Conservation (phyloP, 108 stramenopile genomes). For the Discostella stelligeroides region DNA sequence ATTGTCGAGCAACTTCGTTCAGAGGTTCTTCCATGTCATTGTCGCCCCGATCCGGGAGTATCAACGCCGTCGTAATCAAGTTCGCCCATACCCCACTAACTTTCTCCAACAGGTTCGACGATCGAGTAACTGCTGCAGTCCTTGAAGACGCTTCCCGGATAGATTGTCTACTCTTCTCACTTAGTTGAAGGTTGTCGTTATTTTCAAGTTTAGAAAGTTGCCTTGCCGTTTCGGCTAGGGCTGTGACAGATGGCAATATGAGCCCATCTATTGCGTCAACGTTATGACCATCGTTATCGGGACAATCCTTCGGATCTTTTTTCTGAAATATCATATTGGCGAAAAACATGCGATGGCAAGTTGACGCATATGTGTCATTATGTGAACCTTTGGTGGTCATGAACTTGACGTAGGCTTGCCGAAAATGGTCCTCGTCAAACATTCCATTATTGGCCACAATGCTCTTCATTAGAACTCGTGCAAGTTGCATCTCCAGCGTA, state of each 20-base stretch:
- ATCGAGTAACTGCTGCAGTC: slow-evolving; percentile 64
- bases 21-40: slow-evolving; percentile 39
- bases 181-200: slow-evolving; percentile 3
- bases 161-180: slow-evolving; percentile 9
- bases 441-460: slow-evolving; percentile 52
- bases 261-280: slow-evolving; percentile 89
- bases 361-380: slow-evolving; percentile 89
- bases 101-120: slow-evolving; percentile 48
- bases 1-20: slow-evolving; percentile 24
- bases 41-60: slow-evolving; percentile 18
- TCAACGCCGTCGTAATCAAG: slow-evolving; percentile 43
- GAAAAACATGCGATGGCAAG: slow-evolving; percentile 94
- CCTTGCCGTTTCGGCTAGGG: slow-evolving; percentile 48
- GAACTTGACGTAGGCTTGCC: slow-evolving; percentile 77
- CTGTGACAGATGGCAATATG: slow-evolving; percentile 71
- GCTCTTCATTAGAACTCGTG: slow-evolving; percentile 68
- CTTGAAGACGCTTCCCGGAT: slow-evolving; percentile 43
- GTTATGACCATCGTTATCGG: slow-evolving; percentile 92
- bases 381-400: slow-evolving; percentile 85
- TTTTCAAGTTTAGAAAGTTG: slow-evolving; percentile 23
- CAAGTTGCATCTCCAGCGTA: slow-evolving; percentile 78
- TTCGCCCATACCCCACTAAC: slow-evolving; percentile 51
- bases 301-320: slow-evolving; percentile 68
- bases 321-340: slow-evolving; percentile 67
- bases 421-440: slow-evolving; percentile 70